Conservation (phyloP, 306 rosid species). For the Vicia sativa region DNA sequence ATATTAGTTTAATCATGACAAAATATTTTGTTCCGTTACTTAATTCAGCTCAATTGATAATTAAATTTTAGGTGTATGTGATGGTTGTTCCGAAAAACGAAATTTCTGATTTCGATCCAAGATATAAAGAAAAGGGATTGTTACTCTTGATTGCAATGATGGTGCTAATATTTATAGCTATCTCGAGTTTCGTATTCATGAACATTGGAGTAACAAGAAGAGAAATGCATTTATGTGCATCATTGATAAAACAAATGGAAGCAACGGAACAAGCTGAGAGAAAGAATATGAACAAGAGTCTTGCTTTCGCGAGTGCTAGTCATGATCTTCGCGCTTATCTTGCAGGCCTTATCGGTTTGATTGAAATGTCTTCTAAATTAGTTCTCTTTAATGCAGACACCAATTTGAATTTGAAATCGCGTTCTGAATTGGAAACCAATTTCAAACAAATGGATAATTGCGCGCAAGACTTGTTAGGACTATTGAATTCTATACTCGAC, state of each 20-base stretch:
- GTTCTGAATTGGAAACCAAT: conserved; percentile 55
- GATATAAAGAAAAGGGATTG: conserved; percentile 41
- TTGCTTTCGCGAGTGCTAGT: conserved; percentile 68
- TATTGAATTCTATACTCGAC: conserved; percentile 79
- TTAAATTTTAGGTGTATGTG: conserved; percentile 52
- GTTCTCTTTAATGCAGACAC: conserved; percentile 39
- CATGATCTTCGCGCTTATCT: conserved; percentile 79
- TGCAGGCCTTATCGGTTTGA: conserved; percentile 65
- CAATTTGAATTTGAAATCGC: conserved; percentile 50
- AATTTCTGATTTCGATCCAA: conserved; percentile 28
- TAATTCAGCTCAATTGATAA: no score
- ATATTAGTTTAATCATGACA: neutral
- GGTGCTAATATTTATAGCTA: conserved; percentile 31
- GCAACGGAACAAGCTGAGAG: conserved; percentile 79
- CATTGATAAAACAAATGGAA: conserved; percentile 70
- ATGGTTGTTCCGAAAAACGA: conserved; percentile 46
- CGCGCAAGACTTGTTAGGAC: conserved; percentile 66
- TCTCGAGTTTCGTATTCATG: conserved; percentile 39
- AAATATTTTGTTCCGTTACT: neutral
- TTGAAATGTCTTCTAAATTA: conserved; percentile 52
- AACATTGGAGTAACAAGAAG: conserved; percentile 39
- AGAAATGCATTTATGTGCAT: conserved; percentile 64
- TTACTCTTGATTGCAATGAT: conserved; percentile 43
- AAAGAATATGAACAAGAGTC: conserved; percentile 70
- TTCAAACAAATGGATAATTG: conserved; percentile 62